Percentiles rank a stretch among this genome's conserved stretches.
These are phyloP conservation scores for Dothistroma septosporum DNA, from an alignment of 2,329 filamentous ascomycete species.

Conservation along the genomic window DNA sequence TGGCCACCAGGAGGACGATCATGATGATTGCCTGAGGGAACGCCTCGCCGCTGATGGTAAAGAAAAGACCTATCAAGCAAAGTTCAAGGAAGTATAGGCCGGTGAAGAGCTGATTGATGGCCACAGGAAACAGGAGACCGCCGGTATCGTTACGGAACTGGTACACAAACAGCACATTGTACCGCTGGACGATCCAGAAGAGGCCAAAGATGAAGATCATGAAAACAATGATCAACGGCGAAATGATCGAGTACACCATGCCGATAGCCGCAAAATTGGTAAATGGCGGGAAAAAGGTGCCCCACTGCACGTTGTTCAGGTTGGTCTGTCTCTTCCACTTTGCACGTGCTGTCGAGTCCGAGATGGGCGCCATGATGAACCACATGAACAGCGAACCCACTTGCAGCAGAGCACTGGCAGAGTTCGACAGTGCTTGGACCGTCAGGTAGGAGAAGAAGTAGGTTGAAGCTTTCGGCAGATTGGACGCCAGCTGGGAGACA, in stretches of 20 bases:
- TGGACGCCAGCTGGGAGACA: conserved; percentile 67
- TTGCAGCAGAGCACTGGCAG: conserved; percentile 82
- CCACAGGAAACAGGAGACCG: conserved; percentile 83
- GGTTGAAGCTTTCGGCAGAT: conserved; percentile 81
- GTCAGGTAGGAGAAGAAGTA: conserved; percentile 99
- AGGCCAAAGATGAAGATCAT: conserved; percentile 87
- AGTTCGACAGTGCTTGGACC: conserved; percentile 85
- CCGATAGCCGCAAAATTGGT: conserved; percentile 94
- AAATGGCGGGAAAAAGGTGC: conserved; percentile 90
- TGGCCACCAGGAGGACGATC: conserved; percentile 69
- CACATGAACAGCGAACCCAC: conserved; percentile 73
- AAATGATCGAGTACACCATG: conserved; percentile 78
- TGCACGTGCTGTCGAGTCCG: conserved; percentile 75
- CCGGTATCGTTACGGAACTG: conserved; percentile 88
- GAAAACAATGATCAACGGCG: conserved; percentile 87
- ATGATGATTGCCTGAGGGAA: conserved; percentile 77
- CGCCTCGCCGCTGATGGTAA: conserved; percentile 52
- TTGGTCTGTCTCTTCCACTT: conserved; percentile 85
- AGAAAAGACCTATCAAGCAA: conserved; percentile 79
- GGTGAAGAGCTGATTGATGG: conserved; percentile 92
- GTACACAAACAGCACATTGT: conserved; percentile 92
- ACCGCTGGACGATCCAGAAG: conserved; percentile 93
- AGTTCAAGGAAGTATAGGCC: conserved; percentile 94
- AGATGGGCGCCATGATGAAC: conserved; percentile 73
- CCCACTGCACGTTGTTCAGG: conserved; percentile 78